Conservation (phyloP, 768 basidiomycete genomes). For the Cubamyces lactineus region DNA sequence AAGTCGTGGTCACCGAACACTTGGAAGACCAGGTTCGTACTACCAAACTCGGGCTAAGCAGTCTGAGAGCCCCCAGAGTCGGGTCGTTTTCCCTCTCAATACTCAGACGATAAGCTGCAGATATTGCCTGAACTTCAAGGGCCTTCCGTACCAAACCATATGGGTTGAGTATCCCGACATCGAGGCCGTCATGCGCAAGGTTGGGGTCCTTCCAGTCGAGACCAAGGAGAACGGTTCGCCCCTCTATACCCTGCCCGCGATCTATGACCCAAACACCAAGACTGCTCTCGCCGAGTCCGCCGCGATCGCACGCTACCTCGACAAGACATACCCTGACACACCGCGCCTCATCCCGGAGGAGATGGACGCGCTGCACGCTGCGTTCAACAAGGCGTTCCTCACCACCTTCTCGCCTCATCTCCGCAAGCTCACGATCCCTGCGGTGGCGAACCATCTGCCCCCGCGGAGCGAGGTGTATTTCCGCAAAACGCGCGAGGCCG, state of each 20-base stretch:
- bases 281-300: slow-evolving; percentile 46
- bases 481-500: slow-evolving; percentile 38
- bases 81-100: too few relatives aligned
- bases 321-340: slow-evolving; percentile 50
- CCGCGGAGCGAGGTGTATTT: slow-evolving; percentile 34
- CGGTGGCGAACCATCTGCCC: slow-evolving; percentile 5
- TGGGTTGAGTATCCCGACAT: slow-evolving; percentile 60
- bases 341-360: slow-evolving; percentile 44
- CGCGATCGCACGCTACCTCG: slow-evolving; percentile 54
- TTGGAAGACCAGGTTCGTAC: slow-evolving; percentile 24
- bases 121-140: slow-evolving; percentile 44
- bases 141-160: slow-evolving; percentile 47
- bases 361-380: slow-evolving; percentile 45
- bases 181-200: slow-evolving; percentile 36
- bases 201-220: slow-evolving; percentile 42
- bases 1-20: slow-evolving; percentile 29
- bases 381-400: slow-evolving; percentile 36
- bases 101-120: not conserved
- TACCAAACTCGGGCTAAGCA: too few relatives aligned
- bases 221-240: slow-evolving; percentile 38
- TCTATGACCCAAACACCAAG: slow-evolving; percentile 50
- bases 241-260: slow-evolving; percentile 52
- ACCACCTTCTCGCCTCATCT: slow-evolving; percentile 28
- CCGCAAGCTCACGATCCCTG: slow-evolving; percentile 20
- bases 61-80: too few relatives aligned